Conservation (phyloP, 805 yeast species). For the Lipomyces lipofer region DNA sequence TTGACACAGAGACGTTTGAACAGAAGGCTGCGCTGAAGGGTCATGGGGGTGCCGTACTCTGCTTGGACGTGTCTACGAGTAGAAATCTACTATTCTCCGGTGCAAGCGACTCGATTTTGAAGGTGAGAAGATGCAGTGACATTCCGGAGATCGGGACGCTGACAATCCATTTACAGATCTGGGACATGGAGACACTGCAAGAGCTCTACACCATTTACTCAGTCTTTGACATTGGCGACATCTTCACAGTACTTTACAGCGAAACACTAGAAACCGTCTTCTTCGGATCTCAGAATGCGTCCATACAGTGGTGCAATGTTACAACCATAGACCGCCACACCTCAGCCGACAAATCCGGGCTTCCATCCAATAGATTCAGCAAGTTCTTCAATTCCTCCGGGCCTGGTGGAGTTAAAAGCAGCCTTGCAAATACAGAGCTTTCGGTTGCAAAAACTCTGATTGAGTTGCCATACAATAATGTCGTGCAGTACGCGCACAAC, state of each 20-base stretch:
- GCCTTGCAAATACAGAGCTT: conserved; percentile 15
- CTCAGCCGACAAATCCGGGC: conserved; percentile 35
- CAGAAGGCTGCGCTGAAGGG: conserved; percentile 54
- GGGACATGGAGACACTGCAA: conserved; percentile 56
- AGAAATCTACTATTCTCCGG: conserved; percentile 74
- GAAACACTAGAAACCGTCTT: conserved; percentile 60
- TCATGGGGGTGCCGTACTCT: conserved; percentile 74
- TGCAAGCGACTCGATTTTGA: conserved; percentile 85
- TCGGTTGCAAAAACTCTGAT: conserved; percentile 26
- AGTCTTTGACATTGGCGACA: conserved; percentile 86
- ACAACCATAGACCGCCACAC: conserved; percentile 31
- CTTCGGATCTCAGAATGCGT: conserved; percentile 91
- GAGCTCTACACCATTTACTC: conserved; percentile 75
- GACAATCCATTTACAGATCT: conserved; percentile 41
- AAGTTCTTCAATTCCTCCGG: conserved; percentile 89
- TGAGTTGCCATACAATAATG: conserved; percentile 65
- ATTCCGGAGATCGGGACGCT: background rate
- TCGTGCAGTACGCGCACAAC: conserved; percentile 81
- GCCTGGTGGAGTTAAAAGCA: conserved; percentile 61
- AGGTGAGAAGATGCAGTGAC: conserved; percentile 41
- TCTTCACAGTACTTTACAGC: conserved; percentile 78
- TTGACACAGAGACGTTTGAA: conserved; percentile 66
- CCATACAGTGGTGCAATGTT: conserved; percentile 67
- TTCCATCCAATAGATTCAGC: conserved; percentile 55
- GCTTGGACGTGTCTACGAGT: conserved; percentile 48